Conservation (phyloP, 352 stramenopile genomes). For the Globisporangium orthogonon region DNA sequence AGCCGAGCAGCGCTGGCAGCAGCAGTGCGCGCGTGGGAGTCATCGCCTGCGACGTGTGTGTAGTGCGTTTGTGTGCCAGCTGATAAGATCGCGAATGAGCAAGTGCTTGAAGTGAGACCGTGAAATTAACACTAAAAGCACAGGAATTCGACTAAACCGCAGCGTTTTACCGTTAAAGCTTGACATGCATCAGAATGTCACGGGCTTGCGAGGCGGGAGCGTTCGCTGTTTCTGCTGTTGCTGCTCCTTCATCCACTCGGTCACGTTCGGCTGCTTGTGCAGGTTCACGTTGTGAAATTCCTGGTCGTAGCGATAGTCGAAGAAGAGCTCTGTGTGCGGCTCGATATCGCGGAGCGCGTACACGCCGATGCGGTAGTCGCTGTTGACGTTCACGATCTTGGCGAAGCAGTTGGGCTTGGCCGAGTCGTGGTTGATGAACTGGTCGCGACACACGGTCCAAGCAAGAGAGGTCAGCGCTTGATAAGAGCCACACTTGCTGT, state of each 20-base stretch:
- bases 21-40: not conserved
- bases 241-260: slow-evolving; percentile 61
- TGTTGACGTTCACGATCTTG: slow-evolving; percentile 90
- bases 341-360: slow-evolving; percentile 89
- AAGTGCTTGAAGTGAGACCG: not conserved
- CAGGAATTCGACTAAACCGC: not conserved
- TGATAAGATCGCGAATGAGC: not conserved
- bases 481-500: not conserved
- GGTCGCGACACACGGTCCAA: not conserved
- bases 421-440: slow-evolving; percentile 89
- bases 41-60: not conserved
- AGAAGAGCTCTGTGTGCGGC: slow-evolving; percentile 85
- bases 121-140: not conserved
- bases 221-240: not conserved
- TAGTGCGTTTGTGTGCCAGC: not conserved
- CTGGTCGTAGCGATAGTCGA: slow-evolving; percentile 81
- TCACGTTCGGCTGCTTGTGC: slow-evolving; percentile 54
- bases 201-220: slow-evolving; percentile 1
- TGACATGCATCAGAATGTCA: slow-evolving; percentile 3
- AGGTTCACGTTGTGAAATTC: slow-evolving; percentile 52
- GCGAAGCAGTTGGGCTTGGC: slow-evolving; percentile 83
- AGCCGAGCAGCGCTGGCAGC: not conserved
- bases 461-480: not conserved
- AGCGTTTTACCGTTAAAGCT: not conserved
- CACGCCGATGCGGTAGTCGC: slow-evolving; percentile 90